Conservation (phyloP, 352 stramenopile species). For the Ophiocytium majus region DNA sequence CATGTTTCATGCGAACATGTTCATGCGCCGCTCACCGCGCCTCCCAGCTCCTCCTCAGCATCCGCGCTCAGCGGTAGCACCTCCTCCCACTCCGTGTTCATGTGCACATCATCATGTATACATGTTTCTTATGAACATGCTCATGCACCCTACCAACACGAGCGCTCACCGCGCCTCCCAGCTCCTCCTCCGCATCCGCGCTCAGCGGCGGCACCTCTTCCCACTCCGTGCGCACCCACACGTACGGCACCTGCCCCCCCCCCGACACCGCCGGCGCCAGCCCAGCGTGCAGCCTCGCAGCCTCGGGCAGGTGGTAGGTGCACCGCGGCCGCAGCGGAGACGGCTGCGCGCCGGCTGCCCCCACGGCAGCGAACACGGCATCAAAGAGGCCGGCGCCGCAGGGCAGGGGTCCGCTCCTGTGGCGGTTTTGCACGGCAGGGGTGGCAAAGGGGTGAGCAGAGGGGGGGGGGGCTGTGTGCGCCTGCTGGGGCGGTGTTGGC, state of each 20-base stretch:
- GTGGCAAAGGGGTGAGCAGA: no score
- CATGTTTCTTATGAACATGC: no score
- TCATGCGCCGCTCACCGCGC: not conserved
- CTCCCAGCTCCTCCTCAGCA: conserved; percentile 25
- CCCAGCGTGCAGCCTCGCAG: conserved; percentile 18
- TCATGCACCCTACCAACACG: no score
- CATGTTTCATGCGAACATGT: no score
- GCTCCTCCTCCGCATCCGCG: conserved; percentile 21
- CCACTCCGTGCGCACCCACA: conserved; percentile 35
- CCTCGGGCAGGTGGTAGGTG: conserved; percentile 1
- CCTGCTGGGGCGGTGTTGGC: no score
- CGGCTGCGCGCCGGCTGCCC: not conserved
- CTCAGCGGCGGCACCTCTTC: conserved; percentile 29
- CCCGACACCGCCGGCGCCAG: not conserved
- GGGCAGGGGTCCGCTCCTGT: not conserved
- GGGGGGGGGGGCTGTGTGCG: no score
- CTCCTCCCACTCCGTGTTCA: conserved; percentile 45
- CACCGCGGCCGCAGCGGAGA: no score
- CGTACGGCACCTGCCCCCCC: conserved; percentile 8
- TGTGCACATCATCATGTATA: no score
- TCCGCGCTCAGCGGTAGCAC: conserved; percentile 17
- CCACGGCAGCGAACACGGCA: not conserved
- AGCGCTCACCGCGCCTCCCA: conserved; percentile 21
- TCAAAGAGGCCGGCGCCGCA: not conserved
- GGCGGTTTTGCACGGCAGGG: no score